These are phyloP conservation scores for Eucalyptus grandis DNA, from an alignment of 345 rosid genomes.

Conservation along the genomic window DNA sequence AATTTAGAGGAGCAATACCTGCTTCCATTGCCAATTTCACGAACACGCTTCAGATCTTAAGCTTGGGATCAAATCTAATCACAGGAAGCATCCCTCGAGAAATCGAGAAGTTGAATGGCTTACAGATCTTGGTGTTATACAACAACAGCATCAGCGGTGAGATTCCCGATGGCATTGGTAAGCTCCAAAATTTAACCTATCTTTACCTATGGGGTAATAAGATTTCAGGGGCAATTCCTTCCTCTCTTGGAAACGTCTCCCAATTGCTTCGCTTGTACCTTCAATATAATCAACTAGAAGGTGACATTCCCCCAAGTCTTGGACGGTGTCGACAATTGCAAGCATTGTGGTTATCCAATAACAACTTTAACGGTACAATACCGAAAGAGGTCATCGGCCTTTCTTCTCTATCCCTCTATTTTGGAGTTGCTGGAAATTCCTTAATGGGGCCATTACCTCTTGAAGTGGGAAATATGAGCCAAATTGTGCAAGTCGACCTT, in stretches of 20 bases:
- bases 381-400: neutral
- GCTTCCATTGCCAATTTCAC: too few relatives aligned
- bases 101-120: too few relatives aligned
- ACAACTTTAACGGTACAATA: neutral
- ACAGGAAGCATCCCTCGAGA: too few relatives aligned
- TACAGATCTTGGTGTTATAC: too few relatives aligned
- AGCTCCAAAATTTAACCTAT: too few relatives aligned
- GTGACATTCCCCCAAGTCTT: neutral
- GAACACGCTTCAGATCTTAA: too few relatives aligned
- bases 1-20: too few relatives aligned
- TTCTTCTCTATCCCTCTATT: neutral
- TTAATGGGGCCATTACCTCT: neutral
- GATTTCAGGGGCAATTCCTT: neutral
- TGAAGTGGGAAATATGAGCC: neutral
- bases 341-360: fast-evolving
- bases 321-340: neutral
- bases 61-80: fast-evolving
- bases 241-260: neutral
- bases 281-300: fast-evolving
- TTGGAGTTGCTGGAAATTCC: neutral
- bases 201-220: too few relatives aligned
- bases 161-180: too few relatives aligned
- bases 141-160: too few relatives aligned
- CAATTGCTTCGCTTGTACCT: fast-evolving
- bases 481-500: neutral